Percentiles rank a stretch among this genome's conserved stretches.
phyloP scores from a whole-genome alignment of 2,329 filamentous ascomycete genomes.

The Penicillium sp. region DNA sequence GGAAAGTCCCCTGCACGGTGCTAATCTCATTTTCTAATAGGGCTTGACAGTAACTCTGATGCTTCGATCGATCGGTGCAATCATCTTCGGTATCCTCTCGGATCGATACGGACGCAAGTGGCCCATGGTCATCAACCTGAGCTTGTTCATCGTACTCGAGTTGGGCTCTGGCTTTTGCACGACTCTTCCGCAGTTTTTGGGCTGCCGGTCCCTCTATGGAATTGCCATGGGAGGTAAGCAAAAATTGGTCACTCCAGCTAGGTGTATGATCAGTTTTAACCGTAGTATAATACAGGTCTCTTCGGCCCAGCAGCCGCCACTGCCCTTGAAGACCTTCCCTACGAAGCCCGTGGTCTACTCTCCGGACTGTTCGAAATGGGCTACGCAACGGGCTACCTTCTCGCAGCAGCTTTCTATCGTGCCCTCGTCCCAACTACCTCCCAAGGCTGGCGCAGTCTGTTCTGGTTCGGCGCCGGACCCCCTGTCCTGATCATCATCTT shows the following conservation, averaged over 20 bases:
- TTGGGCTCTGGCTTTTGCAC: slow-evolving; percentile 41
- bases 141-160: slow-evolving; percentile 40
- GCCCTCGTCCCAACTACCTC: slow-evolving; percentile 37
- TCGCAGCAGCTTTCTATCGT: slow-evolving; percentile 39
- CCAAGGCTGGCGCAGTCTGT: slow-evolving; percentile 39
- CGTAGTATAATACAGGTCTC: slow-evolving; percentile 13
- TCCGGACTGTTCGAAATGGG: slow-evolving; percentile 41
- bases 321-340: slow-evolving; percentile 43
- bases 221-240: slow-evolving; percentile 41
- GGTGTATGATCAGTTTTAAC: not conserved
- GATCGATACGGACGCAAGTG: slow-evolving; percentile 61
- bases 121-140: slow-evolving; percentile 40
- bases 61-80: slow-evolving; percentile 60
- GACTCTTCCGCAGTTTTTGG: slow-evolving; percentile 40
- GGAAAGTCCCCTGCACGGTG: not conserved
- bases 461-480: slow-evolving; percentile 42
- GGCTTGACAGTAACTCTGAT: slow-evolving; percentile 63
- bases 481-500: slow-evolving; percentile 61
- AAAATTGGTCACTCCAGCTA: not conserved
- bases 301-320: slow-evolving; percentile 40
- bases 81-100: slow-evolving; percentile 57
- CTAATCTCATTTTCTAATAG: slow-evolving; percentile 7
- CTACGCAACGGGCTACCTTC: slow-evolving; percentile 38
- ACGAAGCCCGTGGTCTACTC: slow-evolving; percentile 42
- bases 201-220: slow-evolving; percentile 39